Evolutionary conservation across 2,329 filamentous ascomycete genomes (phyloP), one percentile per base, ranked within the genome.

Genomic region (Aspergillus neoniger): DNA sequence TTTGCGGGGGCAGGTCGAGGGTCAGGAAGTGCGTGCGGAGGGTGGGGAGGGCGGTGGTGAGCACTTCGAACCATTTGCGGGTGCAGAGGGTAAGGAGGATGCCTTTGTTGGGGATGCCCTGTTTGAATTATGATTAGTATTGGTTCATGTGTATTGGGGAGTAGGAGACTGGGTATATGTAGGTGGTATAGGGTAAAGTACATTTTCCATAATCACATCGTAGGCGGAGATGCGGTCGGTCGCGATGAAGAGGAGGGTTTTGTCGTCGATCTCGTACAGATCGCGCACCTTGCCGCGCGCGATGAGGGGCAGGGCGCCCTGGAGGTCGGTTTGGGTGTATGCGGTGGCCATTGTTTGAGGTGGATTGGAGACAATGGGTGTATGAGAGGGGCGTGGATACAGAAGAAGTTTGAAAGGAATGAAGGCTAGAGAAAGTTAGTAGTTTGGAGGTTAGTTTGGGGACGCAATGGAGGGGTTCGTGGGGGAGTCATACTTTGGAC

Each of bases 221-320:
- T 94, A 98, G 58, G 95, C 95, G 23, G 92, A 96, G 75, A 97
- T 95, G 67, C 95, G 89, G 80, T 97, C 93, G 14, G 91, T 90
- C 23, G 91, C 89, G 58, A 93, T 87, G 73, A 96, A 94, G 59
- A 96, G 88, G 4, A 96, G 85, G 2, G 86, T 89, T 59, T 85
- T 79, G 43, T 86, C 80, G 73, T 91, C 86, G 57, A 96, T 80
- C 63, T 85, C 82, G 76, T 91, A 96, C 39, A 96, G 84, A 72
- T 96, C 91, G 70, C 91, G 87, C 25, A 96, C 92, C 80, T 96
- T 96, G 65, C 87, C 87, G 41, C 83, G 82, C 7, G 85, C 84
- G 50, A 89, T 74, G 55, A 83, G 74, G 30, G 79, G 80, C 63
- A 83, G 67, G n/a, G 72, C 69, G 28, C 73, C 76, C 63, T 77